A percentile compares a stretch with the other conserved stretches of the same genome.
phyloP scores from a whole-genome alignment of 768 basidiomycete species.

The Lentinula sp. region DNA sequence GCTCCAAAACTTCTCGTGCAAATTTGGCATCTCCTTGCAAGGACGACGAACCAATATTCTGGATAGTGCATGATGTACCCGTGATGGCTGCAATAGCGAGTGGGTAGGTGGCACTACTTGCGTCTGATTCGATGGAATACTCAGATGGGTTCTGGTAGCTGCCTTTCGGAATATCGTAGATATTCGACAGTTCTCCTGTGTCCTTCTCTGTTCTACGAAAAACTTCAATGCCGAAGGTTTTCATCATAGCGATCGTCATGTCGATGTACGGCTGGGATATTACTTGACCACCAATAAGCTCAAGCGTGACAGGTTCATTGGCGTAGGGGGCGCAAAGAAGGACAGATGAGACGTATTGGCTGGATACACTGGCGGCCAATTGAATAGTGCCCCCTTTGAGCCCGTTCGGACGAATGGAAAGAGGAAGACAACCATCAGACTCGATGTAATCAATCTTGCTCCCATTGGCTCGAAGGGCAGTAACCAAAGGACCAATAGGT shows the following conservation, averaged over 20 bases:
- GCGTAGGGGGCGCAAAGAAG: slow-evolving; percentile 97
- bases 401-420: slow-evolving; percentile 78
- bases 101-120: slow-evolving; percentile 93
- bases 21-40: slow-evolving; percentile 98
- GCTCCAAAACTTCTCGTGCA: slow-evolving; percentile 86
- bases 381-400: slow-evolving; percentile 77
- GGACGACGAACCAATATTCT: slow-evolving; percentile 85
- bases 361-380: slow-evolving; percentile 91
- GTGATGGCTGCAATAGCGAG: slow-evolving; percentile 96
- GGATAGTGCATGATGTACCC: slow-evolving; percentile 91
- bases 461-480: slow-evolving; percentile 80
- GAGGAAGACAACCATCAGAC: slow-evolving; percentile 78
- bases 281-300: slow-evolving; percentile 90
- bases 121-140: slow-evolving; percentile 94
- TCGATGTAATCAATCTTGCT: slow-evolving; percentile 75
- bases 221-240: slow-evolving; percentile 80
- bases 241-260: slow-evolving; percentile 99
- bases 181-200: slow-evolving; percentile 60
- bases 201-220: slow-evolving; percentile 52
- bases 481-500: slow-evolving; percentile 92
- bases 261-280: slow-evolving; percentile 99
- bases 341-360: slow-evolving; percentile 97
- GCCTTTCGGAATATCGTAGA: slow-evolving; percentile 83
- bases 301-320: slow-evolving; percentile 70
- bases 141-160: slow-evolving; percentile 69